Percentiles rank a stretch among this genome's conserved stretches.
phyloP scores from a whole-genome alignment of 331 rosid species.

The Prunus yedoensis region DNA sequence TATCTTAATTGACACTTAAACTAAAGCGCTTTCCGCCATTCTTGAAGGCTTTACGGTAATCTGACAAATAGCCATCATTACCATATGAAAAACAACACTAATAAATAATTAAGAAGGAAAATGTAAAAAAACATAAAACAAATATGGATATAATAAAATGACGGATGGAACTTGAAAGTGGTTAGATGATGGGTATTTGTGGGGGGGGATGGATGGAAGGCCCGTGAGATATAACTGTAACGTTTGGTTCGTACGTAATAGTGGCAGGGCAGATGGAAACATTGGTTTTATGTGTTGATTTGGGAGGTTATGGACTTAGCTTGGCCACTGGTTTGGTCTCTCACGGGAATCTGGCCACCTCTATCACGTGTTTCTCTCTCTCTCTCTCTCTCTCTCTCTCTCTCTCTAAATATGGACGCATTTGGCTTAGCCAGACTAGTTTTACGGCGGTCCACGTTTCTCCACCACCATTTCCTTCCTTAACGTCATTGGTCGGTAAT shows the following conservation, averaged over 20 bases:
- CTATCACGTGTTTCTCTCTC: slow-evolving; percentile 52
- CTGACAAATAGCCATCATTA: slow-evolving; percentile 1
- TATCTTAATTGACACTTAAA: background rate
- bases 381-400: slow-evolving; percentile 17
- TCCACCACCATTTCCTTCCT: slow-evolving; percentile 29
- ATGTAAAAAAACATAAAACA: background rate
- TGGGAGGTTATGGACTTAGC: background rate
- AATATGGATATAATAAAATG: background rate
- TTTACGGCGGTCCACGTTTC: slow-evolving; percentile 43
- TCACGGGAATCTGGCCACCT: slow-evolving; percentile 78
- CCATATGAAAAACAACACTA: too few species aligned
- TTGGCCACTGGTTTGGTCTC: slow-evolving; percentile 19
- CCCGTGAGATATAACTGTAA: slow-evolving; percentile 15
- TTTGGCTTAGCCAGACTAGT: slow-evolving; percentile 26
- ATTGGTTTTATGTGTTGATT: slow-evolving; percentile 1
- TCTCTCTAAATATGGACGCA: background rate
- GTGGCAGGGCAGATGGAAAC: background rate
- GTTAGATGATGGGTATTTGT: background rate
- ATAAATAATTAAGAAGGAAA: background rate
- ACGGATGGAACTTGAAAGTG: background rate
- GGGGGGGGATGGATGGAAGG: background rate
- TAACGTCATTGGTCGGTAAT: slow-evolving; percentile 45
- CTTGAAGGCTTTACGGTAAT: background rate
- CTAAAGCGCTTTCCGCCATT: background rate
- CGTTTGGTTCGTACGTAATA: background rate